Base-by-base conservation (phyloP, 768 basidiomycete species). In the Lactarius indigo region DNA sequence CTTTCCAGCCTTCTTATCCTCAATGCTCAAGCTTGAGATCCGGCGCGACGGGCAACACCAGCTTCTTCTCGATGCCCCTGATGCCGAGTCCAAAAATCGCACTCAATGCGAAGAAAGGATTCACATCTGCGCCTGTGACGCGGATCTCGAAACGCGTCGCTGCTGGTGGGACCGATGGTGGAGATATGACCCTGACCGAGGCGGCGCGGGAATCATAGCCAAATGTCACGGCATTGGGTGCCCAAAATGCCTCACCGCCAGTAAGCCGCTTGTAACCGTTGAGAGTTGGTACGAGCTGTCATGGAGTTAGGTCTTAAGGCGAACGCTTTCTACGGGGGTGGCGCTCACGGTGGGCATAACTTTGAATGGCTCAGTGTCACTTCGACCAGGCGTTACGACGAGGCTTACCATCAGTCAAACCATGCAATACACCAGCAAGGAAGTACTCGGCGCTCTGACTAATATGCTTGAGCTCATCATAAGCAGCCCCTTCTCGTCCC, bases 221-320 rank as follows among this genome's bases (percentile, higher is more conserved):
- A 75, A 95, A 98, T 3, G 95, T 96, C 20, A 93, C 84, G 3
- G 93, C 87, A 72, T 94, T 96, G 0, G 94, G 94, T 6, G 94
- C 94, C 92, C 93, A 97, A 81, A 91, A 95, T 5, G 90, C 89
- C 75, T 95, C 94, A 15, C 95, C 95, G 23, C 92, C 95, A 23
- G 93, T 89, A 9, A 99, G 85, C 18, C 97, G 92, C 75, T 98
- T 99, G 81, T 99, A 99, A 9, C 96, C 95, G 73, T 96, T 96
- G 78, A 97, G 89, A 0, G 92, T 96, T 1, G 93, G 94, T 18
- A 92, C 91, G 30, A 92, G 76, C 91, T 92, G 59, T 37, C 42
- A 52, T 31, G 28, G 30, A 15, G 20, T 44, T 41, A 31, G 33
- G 23, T 59, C 15, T 33, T 37, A 30, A 44, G 17, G 31, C 28